Evolutionary conservation across 1,284 basidiomycete genomes (phyloP).

Genomic region (Fereydounia khargensis): DNA sequence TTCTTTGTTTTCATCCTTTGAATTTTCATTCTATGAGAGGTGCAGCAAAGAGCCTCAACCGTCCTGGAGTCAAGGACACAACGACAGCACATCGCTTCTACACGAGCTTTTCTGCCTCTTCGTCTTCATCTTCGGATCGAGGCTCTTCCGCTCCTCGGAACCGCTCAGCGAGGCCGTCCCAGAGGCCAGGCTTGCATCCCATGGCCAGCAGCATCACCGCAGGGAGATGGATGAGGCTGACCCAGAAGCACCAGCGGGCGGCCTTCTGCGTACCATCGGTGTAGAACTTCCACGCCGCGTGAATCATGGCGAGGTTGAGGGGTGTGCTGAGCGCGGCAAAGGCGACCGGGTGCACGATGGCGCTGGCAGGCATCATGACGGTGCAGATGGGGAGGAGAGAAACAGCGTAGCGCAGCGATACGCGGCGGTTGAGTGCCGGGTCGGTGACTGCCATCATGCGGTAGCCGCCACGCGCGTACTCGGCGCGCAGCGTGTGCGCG

Average conservation of each 20-base stretch:
- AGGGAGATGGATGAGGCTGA: slow-evolving; percentile 87
- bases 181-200: slow-evolving; percentile 60
- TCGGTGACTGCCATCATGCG: slow-evolving; percentile 84
- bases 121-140: no score
- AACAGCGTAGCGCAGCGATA: slow-evolving; percentile 78
- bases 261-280: slow-evolving; percentile 67
- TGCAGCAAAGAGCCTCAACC: no score
- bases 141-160: no score
- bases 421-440: slow-evolving; percentile 78
- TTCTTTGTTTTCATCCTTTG: no score
- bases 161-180: slow-evolving; percentile 19
- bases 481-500: slow-evolving; percentile 79
- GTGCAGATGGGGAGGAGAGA: slow-evolving; percentile 79
- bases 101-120: no score
- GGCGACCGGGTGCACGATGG: slow-evolving; percentile 58
- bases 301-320: slow-evolving; percentile 73
- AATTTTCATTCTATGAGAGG: no score
- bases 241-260: slow-evolving; percentile 68
- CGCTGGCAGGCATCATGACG: slow-evolving; percentile 62
- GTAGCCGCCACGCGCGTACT: slow-evolving; percentile 91
- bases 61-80: no score
- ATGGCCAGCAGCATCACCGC: slow-evolving; percentile 88
- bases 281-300: slow-evolving; percentile 68
- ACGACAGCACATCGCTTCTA: no score
- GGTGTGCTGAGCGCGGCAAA: slow-evolving; percentile 77